Evolutionary conservation across 23 red algal genomes (phyloP), one percentile per base, ranked within the genome.

Genomic region (Gracilaria gracilis): DNA sequence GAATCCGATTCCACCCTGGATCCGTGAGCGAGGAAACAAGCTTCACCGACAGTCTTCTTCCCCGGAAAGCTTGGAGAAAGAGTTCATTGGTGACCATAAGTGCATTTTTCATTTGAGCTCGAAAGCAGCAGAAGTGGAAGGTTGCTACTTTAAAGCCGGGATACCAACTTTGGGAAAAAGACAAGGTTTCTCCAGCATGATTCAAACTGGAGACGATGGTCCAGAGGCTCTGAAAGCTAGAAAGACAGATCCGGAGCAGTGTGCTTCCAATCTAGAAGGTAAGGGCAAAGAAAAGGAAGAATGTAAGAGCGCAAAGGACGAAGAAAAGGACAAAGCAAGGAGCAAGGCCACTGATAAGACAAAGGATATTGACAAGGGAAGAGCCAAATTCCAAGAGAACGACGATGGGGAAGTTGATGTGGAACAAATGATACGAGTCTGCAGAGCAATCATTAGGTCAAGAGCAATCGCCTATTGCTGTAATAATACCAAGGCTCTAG

Each of bases 391-490:
- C n/a, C n/a, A n/a, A n/a, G n/a, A n/a, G n/a, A n/a, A n/a, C n/a
- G n/a, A n/a, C 24, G 1, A 14, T 27, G 28, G 8, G 14, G 61
- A 2, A 33, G 61, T 65, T 65, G 69, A 75, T 46, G 69, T 19
- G 9, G 2, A 42, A 17, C 69, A 37, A 20, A 75, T 75, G 69
- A 37, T 75, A 46, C 36, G 24, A 20, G 69, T 75, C 15, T 46
- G 69, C 37, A 75, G 46, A 48, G 35, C 69, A 46, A 3, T 75
- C 38, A 48, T 75, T 46, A 75, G 14, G n/a, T 75, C 69, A 75
- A 75, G 69, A 75, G 69, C 69, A 46, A 75, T 9, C 0, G 69
- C 69, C 37, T 75, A 75, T 75, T 75, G 9, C 36, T 75, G 34
- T 37, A 75, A 48, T 19, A 75, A 75, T 46, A 75, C 37, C 40